These are phyloP conservation scores for Phytophthora cryptogea DNA, from an alignment of 352 stramenopile species.

Conservation along the genomic window DNA sequence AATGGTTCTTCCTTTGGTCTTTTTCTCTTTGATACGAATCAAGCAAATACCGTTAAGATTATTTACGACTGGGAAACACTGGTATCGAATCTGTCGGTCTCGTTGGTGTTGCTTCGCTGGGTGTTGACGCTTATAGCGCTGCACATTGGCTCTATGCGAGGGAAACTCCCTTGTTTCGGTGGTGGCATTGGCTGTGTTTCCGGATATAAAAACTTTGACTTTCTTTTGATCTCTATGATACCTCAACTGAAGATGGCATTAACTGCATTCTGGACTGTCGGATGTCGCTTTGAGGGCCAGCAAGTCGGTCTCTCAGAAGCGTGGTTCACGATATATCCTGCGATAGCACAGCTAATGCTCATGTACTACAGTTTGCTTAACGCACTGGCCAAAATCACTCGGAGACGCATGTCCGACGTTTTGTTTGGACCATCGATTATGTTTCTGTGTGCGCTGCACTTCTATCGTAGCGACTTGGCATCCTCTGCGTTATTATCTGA, in stretches of 20 bases:
- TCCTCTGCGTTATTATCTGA: constrained; percentile 5
- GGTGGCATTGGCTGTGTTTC: constrained; percentile 35
- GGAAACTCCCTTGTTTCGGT: background rate
- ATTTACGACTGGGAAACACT: constrained; percentile 37
- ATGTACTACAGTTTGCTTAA: constrained; percentile 35
- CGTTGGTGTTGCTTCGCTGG: constrained; percentile 38
- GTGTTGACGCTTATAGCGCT: constrained; percentile 28
- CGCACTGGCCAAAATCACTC: constrained; percentile 16
- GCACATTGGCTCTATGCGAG: constrained; percentile 7
- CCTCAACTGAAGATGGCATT: constrained; percentile 39
- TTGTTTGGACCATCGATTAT: constrained; percentile 12
- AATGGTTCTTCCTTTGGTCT: constrained; percentile 31
- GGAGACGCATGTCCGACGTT: constrained; percentile 11
- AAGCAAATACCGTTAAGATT: constrained; percentile 3
- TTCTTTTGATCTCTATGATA: constrained; percentile 36
- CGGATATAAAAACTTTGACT: constrained; percentile 26
- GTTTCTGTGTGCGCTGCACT: constrained; percentile 12
- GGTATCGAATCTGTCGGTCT: constrained; percentile 38
- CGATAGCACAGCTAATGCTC: constrained; percentile 27
- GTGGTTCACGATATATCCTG: constrained; percentile 34
- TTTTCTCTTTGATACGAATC: constrained; percentile 24
- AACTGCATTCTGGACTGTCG: constrained; percentile 35
- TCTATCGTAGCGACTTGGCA: constrained; percentile 17
- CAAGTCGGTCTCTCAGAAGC: constrained; percentile 32
- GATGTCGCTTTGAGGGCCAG: constrained; percentile 46